These are phyloP conservation scores for Coniochaeta sp. DNA, from an alignment of 2,329 filamentous ascomycete species.

Conservation along the genomic window DNA sequence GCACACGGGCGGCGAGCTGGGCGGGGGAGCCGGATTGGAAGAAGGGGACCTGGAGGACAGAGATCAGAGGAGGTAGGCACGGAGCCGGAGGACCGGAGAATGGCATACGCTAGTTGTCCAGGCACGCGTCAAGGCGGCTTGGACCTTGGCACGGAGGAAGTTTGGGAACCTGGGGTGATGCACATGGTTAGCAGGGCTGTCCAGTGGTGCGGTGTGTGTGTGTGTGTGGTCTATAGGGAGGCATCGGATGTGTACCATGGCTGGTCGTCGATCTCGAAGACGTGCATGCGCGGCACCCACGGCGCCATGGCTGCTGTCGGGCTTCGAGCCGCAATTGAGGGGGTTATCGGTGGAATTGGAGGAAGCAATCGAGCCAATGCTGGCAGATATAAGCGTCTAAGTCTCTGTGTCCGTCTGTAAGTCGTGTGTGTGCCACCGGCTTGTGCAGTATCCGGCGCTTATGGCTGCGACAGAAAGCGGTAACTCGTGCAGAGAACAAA, in stretches of 20 bases:
- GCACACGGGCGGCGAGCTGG: slow-evolving; percentile 48
- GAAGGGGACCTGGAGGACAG: slow-evolving; percentile 29
- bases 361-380: background rate
- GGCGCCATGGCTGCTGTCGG: slow-evolving; percentile 31
- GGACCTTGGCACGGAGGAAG: slow-evolving; percentile 56
- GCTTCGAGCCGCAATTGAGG: background rate
- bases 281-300: slow-evolving; percentile 50
- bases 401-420: background rate
- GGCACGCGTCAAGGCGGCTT: slow-evolving; percentile 55
- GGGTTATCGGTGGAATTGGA: background rate
- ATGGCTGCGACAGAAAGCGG: background rate
- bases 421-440: background rate
- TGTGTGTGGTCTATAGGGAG: no score
- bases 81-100: no score
- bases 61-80: background rate
- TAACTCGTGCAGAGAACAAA: background rate
- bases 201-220: slow-evolving; percentile 6
- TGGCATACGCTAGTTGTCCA: slow-evolving; percentile 50
- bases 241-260: no score
- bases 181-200: slow-evolving; percentile 4
- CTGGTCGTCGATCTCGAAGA: slow-evolving; percentile 63
- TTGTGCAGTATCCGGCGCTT: background rate
- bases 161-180: slow-evolving; percentile 53
- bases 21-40: slow-evolving; percentile 52
- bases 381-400: background rate